phyloP scores from a whole-genome alignment of 345 rosid species.

The Salix exigua region DNA sequence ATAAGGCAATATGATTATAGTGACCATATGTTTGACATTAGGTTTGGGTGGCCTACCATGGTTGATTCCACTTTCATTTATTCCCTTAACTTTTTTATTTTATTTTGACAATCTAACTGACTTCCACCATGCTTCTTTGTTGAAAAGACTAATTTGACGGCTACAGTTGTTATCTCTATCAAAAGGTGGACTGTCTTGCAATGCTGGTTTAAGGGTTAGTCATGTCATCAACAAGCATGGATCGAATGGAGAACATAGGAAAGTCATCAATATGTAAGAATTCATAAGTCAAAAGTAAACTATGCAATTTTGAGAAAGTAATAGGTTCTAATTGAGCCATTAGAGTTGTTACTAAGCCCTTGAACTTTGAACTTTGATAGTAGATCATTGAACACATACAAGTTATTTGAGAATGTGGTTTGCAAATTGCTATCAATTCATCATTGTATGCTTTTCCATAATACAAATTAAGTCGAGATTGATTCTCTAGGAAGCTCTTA shows the following conservation, averaged over 20 bases:
- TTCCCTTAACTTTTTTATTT: background rate
- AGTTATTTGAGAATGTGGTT: background rate
- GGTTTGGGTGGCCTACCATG: background rate
- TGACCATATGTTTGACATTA: background rate
- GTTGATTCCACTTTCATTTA: background rate
- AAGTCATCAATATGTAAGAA: background rate
- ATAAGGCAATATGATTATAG: background rate
- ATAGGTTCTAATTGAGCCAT: background rate
- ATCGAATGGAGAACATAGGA: background rate
- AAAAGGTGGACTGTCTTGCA: background rate
- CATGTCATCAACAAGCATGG: background rate
- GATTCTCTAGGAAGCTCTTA: too few relatives aligned
- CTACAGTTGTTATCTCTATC: background rate
- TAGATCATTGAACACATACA: background rate
- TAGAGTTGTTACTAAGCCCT: background rate
- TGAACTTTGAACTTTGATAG: background rate
- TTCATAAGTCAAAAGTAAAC: background rate
- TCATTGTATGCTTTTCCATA: background rate
- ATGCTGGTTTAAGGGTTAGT: background rate
- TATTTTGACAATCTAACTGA: background rate
- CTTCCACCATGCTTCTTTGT: background rate
- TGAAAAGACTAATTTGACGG: background rate
- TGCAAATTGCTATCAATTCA: background rate
- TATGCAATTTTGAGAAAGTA: background rate
- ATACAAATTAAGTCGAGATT: too few relatives aligned